Conservation (phyloP, 495 filamentous ascomycete species). For the Penicillium crystallinum region DNA sequence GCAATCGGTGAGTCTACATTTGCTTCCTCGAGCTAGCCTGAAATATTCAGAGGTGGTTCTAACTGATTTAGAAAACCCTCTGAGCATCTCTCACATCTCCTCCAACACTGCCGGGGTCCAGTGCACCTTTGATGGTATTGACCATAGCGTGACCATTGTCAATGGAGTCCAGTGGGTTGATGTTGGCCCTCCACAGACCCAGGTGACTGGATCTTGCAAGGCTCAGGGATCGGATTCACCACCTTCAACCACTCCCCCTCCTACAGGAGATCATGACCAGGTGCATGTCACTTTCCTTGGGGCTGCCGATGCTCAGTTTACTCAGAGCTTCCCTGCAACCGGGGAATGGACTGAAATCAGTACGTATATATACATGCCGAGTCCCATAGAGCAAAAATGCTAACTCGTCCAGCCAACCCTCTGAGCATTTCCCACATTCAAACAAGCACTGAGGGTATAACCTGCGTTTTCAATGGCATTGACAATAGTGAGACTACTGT, state of each 20-base stretch:
- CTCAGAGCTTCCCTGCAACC: constrained; percentile 10
- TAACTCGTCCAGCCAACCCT: constrained; percentile 8
- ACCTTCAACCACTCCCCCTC: neutral
- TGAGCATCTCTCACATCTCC: constrained; percentile 20
- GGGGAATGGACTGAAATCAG: constrained; percentile 4
- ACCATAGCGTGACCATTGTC: constrained; percentile 20
- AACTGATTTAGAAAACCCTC: constrained; percentile 14
- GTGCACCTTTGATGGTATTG: constrained; percentile 23
- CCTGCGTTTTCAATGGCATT: constrained; percentile 12
- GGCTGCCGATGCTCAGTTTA: constrained; percentile 16
- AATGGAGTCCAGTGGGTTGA: constrained; percentile 16
- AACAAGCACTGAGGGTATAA: neutral
- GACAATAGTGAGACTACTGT: constrained; percentile 12
- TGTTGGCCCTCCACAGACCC: constrained; percentile 37
- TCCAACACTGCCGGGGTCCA: constrained; percentile 6
- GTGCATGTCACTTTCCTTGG: constrained; percentile 14
- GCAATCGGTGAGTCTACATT: constrained; percentile 15
- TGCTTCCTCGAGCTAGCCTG: neutral
- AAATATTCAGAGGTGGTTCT: neutral
- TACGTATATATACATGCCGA: neutral
- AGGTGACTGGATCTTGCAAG: constrained; percentile 29
- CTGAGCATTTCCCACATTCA: constrained; percentile 18
- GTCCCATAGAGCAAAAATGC: neutral
- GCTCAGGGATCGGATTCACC: neutral
- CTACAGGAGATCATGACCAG: neutral